Percentiles rank a stretch among this genome's conserved stretches.
Conservation (phyloP, 1,284 basidiomycete genomes). For the Sanghuangporus weigelae region DNA sequence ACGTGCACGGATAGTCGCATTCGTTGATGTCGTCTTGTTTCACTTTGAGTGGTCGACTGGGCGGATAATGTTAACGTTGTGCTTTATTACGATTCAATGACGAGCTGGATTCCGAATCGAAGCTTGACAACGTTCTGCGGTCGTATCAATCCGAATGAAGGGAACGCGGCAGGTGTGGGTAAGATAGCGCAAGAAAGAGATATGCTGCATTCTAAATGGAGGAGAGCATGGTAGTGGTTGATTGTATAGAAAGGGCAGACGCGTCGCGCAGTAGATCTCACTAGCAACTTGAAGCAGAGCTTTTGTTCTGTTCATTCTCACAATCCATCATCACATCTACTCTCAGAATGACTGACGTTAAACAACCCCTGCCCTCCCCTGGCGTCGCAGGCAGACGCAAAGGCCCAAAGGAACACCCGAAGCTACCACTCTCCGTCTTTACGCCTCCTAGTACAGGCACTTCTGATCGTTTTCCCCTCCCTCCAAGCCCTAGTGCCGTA, state of each 20-base stretch:
- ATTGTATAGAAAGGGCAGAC: no score
- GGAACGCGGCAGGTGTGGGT: no score
- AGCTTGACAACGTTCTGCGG: no score
- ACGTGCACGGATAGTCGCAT: background rate
- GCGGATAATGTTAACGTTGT: background rate
- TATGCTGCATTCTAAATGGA: background rate
- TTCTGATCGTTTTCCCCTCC: conserved; percentile 58
- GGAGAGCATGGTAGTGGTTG: background rate
- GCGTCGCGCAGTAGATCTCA: background rate
- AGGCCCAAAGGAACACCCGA: conserved; percentile 56
- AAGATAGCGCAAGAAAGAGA: background rate
- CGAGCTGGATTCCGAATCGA: no score
- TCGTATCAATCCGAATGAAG: no score
- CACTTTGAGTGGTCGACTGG: background rate
- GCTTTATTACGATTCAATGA: no score
- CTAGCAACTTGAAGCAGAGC: no score
- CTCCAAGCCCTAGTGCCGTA: conserved; percentile 62
- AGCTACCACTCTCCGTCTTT: conserved; percentile 67
- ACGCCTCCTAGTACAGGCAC: conserved; percentile 60
- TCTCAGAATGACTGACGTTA: conserved; percentile 25
- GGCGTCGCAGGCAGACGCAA: conserved; percentile 48
- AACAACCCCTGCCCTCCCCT: conserved; percentile 35
- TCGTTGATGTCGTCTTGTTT: background rate
- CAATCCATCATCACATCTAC: background rate
- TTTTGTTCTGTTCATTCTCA: background rate